Conservation (phyloP, 495 filamentous ascomycete genomes). For the Parathielavia appendiculata region DNA sequence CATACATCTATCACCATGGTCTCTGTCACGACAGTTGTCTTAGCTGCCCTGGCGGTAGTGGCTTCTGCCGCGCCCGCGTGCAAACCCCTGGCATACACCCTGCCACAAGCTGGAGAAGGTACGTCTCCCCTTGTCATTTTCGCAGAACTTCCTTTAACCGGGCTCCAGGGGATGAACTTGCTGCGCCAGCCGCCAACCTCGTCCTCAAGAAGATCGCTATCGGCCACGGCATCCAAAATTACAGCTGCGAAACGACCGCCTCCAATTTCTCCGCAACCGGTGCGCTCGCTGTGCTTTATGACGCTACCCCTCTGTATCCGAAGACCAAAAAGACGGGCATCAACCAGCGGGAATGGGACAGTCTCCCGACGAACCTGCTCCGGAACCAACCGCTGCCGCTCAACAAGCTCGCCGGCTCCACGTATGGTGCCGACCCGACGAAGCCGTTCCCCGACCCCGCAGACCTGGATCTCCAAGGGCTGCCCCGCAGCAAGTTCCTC, state of each 20-base stretch:
- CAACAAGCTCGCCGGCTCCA: constrained; percentile 34
- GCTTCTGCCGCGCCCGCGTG: constrained; percentile 24
- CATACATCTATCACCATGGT: constrained; percentile 23
- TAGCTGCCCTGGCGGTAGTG: constrained; percentile 26
- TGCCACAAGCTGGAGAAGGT: constrained; percentile 27
- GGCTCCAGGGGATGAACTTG: constrained; percentile 37
- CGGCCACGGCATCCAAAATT: constrained; percentile 74
- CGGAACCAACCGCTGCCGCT: constrained; percentile 34
- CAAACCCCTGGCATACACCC: constrained; percentile 17
- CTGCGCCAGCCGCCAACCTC: constrained; percentile 41
- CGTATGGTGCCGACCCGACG: constrained; percentile 32
- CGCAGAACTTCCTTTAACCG: constrained; percentile 18
- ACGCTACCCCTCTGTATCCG: constrained; percentile 48
- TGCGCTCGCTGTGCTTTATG: constrained; percentile 64
- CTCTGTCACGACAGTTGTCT: constrained; percentile 22
- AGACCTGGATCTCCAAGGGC: constrained; percentile 28
- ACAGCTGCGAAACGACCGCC: constrained; percentile 50
- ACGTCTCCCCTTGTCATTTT: neutral
- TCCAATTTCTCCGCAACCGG: constrained; percentile 43
- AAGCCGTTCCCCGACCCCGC: constrained; percentile 40
- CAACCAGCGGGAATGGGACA: constrained; percentile 25
- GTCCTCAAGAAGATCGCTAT: constrained; percentile 58
- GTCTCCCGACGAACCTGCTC: constrained; percentile 32
- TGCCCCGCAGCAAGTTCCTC: constrained; percentile 36
- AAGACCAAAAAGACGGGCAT: constrained; percentile 31